These are phyloP conservation scores for Raphanus sativus DNA, from an alignment of 345 rosid genomes.

Conservation along the genomic window DNA sequence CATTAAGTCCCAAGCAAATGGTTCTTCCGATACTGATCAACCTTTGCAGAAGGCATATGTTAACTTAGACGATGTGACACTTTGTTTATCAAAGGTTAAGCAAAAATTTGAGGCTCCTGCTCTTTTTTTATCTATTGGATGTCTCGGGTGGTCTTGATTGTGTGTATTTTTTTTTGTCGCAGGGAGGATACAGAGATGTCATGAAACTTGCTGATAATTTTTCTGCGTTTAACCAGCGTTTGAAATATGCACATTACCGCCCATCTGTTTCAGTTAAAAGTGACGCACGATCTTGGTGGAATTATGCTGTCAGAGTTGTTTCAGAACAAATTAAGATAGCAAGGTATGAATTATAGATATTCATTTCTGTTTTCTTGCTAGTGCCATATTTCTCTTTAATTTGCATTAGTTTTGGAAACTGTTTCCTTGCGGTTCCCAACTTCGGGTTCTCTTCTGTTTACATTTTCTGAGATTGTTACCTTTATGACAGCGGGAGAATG, in stretches of 20 bases:
- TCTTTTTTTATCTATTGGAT: constrained; percentile 18
- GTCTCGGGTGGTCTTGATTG: constrained; percentile 26
- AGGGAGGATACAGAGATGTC: constrained; percentile 87
- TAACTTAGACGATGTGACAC: constrained; percentile 89
- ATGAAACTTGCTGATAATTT: constrained; percentile 92
- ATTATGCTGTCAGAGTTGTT: constrained; percentile 78
- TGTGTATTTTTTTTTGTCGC: constrained; percentile 31
- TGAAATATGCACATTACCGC: constrained; percentile 87
- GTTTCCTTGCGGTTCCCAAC: constrained; percentile 6
- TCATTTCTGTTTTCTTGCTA: neutral
- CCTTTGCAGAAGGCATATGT: constrained; percentile 82
- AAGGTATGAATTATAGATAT: constrained; percentile 50
- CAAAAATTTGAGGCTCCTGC: constrained; percentile 15
- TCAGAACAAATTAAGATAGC: constrained; percentile 84
- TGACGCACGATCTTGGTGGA: constrained; percentile 92
- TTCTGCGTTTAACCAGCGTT: constrained; percentile 81
- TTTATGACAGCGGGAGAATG: constrained; percentile 82
- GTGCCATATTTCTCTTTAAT: constrained; percentile 11
- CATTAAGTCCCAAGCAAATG: constrained; percentile 53
- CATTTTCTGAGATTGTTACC: constrained; percentile 37
- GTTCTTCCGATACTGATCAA: constrained; percentile 42
- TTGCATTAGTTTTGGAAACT: constrained; percentile 16
- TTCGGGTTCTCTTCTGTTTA: constrained; percentile 21
- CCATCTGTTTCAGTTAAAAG: constrained; percentile 71
- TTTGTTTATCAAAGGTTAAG: constrained; percentile 86